Conservation (phyloP, 129 eudicot species). For the Daucus carota region DNA sequence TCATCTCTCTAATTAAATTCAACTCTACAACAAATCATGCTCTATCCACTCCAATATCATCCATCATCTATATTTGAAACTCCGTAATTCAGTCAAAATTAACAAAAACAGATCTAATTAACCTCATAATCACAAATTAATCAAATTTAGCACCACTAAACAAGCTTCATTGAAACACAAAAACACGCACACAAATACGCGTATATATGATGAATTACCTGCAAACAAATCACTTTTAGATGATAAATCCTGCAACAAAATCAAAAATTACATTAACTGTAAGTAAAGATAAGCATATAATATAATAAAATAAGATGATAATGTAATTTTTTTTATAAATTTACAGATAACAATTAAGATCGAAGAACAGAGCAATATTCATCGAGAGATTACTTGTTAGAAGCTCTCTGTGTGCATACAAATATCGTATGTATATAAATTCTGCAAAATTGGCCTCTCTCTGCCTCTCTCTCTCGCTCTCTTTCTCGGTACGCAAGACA, state of each 20-base stretch:
- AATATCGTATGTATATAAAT: slow-evolving; percentile 1
- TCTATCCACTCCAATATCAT: slow-evolving; percentile 14
- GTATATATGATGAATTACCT: slow-evolving; percentile 21
- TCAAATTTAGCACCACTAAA: slow-evolving; percentile 11
- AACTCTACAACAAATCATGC: slow-evolving; percentile 20
- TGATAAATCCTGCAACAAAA: slow-evolving; percentile 18
- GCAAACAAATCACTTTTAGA: slow-evolving; percentile 39
- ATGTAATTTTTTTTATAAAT: no score
- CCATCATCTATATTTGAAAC: not conserved
- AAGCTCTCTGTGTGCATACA: not conserved
- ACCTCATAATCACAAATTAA: slow-evolving; percentile 12
- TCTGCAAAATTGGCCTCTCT: slow-evolving; percentile 8
- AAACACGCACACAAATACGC: not conserved
- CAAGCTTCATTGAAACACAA: not conserved
- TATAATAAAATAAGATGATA: not conserved
- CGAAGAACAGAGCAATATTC: slow-evolving; percentile 16
- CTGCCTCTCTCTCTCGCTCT: not conserved
- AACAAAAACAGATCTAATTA: slow-evolving; percentile 38
- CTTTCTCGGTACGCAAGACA: not conserved
- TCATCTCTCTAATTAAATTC: slow-evolving; percentile 33
- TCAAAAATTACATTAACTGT: slow-evolving; percentile 12
- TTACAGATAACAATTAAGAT: slow-evolving; percentile 16
- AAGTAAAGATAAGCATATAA: not conserved
- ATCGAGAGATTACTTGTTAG: not conserved
- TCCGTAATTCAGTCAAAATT: slow-evolving; percentile 6